A percentile compares a stretch with the other conserved stretches of the same genome.
phyloP scores from a whole-genome alignment of 2,329 filamentous ascomycete species.

The Cercospora zeae-maydis region DNA sequence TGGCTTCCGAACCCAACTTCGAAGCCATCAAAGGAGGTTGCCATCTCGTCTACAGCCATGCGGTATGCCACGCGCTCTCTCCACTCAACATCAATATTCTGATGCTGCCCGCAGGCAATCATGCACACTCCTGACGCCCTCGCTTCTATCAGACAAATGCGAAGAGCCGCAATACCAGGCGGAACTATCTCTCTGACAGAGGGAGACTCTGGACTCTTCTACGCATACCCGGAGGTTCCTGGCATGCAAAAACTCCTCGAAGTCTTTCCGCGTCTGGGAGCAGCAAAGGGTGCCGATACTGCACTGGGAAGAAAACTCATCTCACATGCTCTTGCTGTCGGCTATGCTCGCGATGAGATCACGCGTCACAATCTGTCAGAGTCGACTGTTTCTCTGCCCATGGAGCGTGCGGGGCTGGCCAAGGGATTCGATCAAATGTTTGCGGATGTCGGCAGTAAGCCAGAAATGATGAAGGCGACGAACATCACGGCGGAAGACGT shows the following conservation, averaged over 20 bases:
- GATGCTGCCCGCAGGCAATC: conserved; percentile 4
- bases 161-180: conserved; percentile 1
- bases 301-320: conserved; percentile 7
- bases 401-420: not conserved
- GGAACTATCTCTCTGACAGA: conserved; percentile 11
- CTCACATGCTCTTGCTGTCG: conserved; percentile 4
- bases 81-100: not conserved
- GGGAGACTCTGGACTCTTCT: conserved; percentile 18
- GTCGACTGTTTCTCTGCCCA: not conserved
- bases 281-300: conserved; percentile 9
- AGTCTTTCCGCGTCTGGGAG: conserved; percentile 13
- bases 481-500: conserved; percentile 5
- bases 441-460: not conserved
- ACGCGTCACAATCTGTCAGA: not conserved
- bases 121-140: conserved; percentile 16
- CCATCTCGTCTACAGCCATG: conserved; percentile 16
- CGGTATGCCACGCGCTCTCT: not conserved
- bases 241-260: conserved; percentile 13
- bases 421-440: conserved; percentile 9
- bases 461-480: conserved; percentile 5
- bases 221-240: conserved; percentile 10
- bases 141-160: conserved; percentile 4
- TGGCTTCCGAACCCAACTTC: not conserved
- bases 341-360: conserved; percentile 5
- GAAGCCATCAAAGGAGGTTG: conserved; percentile 7